Evolutionary conservation across 2,329 filamentous ascomycete genomes (phyloP).

Genomic region (Trichoderma sp.): DNA sequence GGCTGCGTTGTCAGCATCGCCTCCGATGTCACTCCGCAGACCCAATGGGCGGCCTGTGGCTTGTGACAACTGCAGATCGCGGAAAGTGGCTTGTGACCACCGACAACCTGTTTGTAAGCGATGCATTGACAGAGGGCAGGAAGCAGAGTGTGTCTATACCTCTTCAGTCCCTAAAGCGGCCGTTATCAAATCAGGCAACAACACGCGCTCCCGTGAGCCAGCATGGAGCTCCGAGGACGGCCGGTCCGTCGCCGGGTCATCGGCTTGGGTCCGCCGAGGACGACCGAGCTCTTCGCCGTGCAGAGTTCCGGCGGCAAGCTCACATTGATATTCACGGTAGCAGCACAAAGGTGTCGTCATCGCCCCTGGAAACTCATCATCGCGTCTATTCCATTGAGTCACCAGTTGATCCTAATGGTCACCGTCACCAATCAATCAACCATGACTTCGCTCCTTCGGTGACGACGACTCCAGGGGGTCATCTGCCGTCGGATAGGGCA

Average conservation of each 20-base stretch:
- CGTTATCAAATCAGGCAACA: neutral
- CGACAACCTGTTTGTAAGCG: conserved; percentile 39
- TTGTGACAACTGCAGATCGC: conserved; percentile 39
- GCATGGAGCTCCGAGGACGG: conserved; percentile 1
- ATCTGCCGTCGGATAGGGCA: neutral
- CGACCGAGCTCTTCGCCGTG: conserved; percentile 3
- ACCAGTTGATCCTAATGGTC: neutral
- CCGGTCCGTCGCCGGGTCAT: neutral
- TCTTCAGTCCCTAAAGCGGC: neutral
- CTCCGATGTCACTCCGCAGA: conserved; percentile 28
- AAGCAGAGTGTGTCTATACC: conserved; percentile 38
- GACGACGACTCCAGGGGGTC: neutral
- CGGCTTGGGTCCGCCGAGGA: neutral
- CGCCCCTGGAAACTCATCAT: neutral
- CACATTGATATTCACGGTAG: neutral
- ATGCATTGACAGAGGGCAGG: conserved; percentile 38
- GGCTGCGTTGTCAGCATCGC: neutral
- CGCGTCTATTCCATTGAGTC: neutral
- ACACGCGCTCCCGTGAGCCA: neutral
- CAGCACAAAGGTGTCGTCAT: neutral
- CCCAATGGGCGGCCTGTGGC: conserved; percentile 29
- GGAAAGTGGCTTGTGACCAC: conserved; percentile 46
- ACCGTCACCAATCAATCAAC: neutral
- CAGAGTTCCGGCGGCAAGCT: conserved; percentile 7
- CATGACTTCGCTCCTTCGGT: neutral